Evolutionary conservation across 1,284 basidiomycete species (phyloP).

Genomic region (Melampsora americana): DNA sequence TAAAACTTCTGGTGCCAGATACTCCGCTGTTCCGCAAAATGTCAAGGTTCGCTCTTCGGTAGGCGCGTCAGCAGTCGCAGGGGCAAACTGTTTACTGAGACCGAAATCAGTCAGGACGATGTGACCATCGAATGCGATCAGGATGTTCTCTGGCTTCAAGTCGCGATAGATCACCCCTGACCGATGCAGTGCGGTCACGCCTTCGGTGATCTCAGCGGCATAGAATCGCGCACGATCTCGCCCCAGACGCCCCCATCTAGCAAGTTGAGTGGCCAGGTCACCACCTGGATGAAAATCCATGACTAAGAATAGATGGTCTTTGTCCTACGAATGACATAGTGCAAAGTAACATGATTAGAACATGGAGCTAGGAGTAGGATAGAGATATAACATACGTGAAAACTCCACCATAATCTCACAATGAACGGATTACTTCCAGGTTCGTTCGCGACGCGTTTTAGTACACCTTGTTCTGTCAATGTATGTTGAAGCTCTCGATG

Average conservation of each 20-base stretch:
- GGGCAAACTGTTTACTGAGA: slow-evolving; percentile 64
- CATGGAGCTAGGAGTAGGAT: too few relatives aligned
- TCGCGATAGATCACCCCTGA: slow-evolving; percentile 72
- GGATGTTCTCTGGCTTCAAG: slow-evolving; percentile 89
- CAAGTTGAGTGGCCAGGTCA: slow-evolving; percentile 91
- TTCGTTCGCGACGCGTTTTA: slow-evolving; percentile 74
- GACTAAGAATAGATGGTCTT: slow-evolving; percentile 45
- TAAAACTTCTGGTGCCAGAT: slow-evolving; percentile 73
- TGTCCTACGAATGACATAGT: slow-evolving; percentile 7
- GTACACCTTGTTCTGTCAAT: slow-evolving; percentile 84
- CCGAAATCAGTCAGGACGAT: slow-evolving; percentile 96
- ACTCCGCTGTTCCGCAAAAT: slow-evolving; percentile 70
- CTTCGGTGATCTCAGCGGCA: slow-evolving; percentile 90
- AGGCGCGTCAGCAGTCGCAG: slow-evolving; percentile 47
- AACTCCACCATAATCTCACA: slow-evolving; percentile 89
- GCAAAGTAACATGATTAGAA: not conserved
- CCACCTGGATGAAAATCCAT: slow-evolving; percentile 94
- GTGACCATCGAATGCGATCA: slow-evolving; percentile 87
- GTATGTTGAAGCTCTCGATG: slow-evolving; percentile 95
- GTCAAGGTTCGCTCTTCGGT: slow-evolving; percentile 67
- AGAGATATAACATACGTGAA: slow-evolving; percentile 60
- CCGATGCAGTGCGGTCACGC: slow-evolving; percentile 81
- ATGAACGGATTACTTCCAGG: slow-evolving; percentile 75
- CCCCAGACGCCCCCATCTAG: slow-evolving; percentile 85
- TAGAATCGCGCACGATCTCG: slow-evolving; percentile 91